These are phyloP conservation scores for Erythrophleum ivorense DNA, from an alignment of 331 rosid species.

Conservation along the genomic window DNA sequence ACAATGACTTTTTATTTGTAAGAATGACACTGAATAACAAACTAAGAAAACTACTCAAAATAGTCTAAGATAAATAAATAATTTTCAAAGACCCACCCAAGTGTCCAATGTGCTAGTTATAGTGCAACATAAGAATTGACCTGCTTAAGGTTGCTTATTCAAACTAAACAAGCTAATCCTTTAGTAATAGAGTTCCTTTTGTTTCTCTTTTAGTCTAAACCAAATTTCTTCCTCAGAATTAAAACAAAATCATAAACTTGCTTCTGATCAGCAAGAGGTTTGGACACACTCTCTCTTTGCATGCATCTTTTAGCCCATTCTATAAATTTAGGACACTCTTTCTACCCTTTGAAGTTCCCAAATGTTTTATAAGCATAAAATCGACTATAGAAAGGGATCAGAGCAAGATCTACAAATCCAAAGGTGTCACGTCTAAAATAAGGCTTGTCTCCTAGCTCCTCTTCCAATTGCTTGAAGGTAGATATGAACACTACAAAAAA, in stretches of 20 bases:
- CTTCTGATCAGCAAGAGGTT: background rate
- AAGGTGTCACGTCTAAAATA: background rate
- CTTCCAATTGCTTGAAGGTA: background rate
- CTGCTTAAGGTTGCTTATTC: background rate
- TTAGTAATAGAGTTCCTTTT: background rate
- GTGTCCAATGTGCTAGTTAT: background rate
- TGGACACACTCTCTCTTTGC: background rate
- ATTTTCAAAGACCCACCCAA: background rate
- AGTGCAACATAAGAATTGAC: background rate
- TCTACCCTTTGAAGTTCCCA: background rate
- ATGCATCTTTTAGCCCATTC: conserved; percentile 4
- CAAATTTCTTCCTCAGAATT: background rate
- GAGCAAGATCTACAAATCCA: background rate
- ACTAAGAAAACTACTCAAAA: background rate
- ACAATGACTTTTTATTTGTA: too few species aligned
- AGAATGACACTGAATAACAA: background rate
- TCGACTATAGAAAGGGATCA: background rate
- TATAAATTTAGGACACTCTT: background rate
- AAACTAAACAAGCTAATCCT: background rate
- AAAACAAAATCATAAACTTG: background rate
- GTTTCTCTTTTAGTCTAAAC: background rate
- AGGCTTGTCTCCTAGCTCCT: background rate
- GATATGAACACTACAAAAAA: too few species aligned
- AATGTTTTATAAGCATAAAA: background rate
- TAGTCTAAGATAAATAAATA: background rate